Evolutionary conservation across 768 basidiomycete genomes (phyloP).

Genomic region (Pulveroboletus ravenelii): DNA sequence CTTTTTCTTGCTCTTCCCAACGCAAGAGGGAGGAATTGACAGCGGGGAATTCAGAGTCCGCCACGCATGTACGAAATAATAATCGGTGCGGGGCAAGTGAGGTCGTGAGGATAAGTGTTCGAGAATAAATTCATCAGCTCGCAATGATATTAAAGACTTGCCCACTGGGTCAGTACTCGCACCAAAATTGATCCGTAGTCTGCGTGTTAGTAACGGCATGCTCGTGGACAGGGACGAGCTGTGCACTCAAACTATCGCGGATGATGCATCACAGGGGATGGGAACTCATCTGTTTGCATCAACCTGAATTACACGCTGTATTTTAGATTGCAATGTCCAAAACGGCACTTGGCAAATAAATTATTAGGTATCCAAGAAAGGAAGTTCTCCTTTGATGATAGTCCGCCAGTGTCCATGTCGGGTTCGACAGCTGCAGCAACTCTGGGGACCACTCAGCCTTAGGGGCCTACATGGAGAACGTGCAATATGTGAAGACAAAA

Average conservation of each 20-base stretch:
- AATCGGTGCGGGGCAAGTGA: neutral
- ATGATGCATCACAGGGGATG: no score
- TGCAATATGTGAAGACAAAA: slow-evolving; percentile 17
- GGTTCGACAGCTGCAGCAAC: slow-evolving; percentile 11
- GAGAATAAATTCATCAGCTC: neutral
- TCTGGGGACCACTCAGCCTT: slow-evolving; percentile 5
- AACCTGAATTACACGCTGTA: no score
- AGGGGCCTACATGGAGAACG: slow-evolving; percentile 7
- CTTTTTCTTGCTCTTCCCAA: neutral
- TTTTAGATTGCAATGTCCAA: neutral
- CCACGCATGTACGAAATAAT: neutral
- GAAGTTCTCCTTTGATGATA: slow-evolving; percentile 21
- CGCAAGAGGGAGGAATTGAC: neutral
- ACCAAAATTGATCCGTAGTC: no score
- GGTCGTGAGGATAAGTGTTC: neutral
- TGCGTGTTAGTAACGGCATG: no score
- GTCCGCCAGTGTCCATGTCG: slow-evolving; percentile 14
- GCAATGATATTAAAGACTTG: neutral
- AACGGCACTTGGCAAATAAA: neutral
- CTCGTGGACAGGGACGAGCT: no score
- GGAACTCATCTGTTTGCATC: no score
- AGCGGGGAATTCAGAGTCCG: no score
- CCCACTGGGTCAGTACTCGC: neutral
- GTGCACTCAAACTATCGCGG: no score
- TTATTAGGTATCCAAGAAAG: slow-evolving; percentile 5